Conservation (phyloP, 345 rosid genomes). For the Lumnitzera racemosa region DNA sequence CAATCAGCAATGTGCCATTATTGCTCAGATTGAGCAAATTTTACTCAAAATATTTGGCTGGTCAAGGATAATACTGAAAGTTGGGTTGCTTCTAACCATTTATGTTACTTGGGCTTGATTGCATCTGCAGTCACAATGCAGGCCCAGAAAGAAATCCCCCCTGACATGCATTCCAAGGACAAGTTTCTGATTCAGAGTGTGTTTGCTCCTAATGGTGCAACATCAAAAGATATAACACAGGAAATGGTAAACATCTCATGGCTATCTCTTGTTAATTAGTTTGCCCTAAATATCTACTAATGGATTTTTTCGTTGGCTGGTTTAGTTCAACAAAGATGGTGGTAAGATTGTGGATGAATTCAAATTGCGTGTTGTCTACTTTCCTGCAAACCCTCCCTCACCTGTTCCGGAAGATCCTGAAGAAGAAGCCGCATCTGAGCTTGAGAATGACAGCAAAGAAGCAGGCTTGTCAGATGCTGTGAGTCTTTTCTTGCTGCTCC, state of each 20-base stretch:
- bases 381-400: slow-evolving; percentile 80
- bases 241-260: slow-evolving; percentile 41
- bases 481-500: slow-evolving; percentile 12
- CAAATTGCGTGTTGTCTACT: slow-evolving; percentile 66
- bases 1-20: too few relatives aligned
- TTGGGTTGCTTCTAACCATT: slow-evolving; percentile 1
- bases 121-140: slow-evolving; percentile 74
- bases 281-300: background rate
- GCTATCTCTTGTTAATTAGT: background rate
- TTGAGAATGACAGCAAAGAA: slow-evolving; percentile 40
- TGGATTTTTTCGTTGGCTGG: slow-evolving; percentile 5
- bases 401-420: slow-evolving; percentile 93
- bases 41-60: too few relatives aligned
- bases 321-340: slow-evolving; percentile 60
- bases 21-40: too few relatives aligned
- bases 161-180: slow-evolving; percentile 84
- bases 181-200: slow-evolving; percentile 82
- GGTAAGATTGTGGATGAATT: slow-evolving; percentile 59
- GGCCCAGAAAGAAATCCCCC: slow-evolving; percentile 75
- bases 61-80: background rate
- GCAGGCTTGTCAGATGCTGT: slow-evolving; percentile 41
- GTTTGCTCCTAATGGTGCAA: slow-evolving; percentile 50
- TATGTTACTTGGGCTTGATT: slow-evolving; percentile 10
- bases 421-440: slow-evolving; percentile 57
- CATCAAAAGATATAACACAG: slow-evolving; percentile 43